These are phyloP conservation scores for Solanum sparsipilum DNA, from an alignment of 257 asterid genomes.

Conservation along the genomic window DNA sequence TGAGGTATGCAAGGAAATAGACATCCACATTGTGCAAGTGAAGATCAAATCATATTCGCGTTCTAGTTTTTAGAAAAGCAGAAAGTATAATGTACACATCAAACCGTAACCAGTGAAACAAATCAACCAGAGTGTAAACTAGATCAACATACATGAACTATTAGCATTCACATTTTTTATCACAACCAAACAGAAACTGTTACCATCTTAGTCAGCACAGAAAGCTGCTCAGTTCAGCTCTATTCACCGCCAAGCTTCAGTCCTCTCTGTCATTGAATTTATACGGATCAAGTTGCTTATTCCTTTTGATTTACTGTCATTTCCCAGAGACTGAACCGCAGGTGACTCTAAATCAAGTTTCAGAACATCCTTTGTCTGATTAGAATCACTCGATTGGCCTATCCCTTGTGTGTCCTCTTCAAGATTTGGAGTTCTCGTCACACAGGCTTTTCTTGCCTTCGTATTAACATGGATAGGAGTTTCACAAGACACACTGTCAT, in stretches of 20 bases:
- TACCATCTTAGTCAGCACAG: neutral
- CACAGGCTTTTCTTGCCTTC: conserved; percentile 12
- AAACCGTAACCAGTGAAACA: neutral
- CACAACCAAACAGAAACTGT: conserved; percentile 9
- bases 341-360: conserved; percentile 17
- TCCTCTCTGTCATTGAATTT: conserved; percentile 56
- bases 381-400: conserved; percentile 30
- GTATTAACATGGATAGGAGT: conserved; percentile 12
- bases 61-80: neutral
- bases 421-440: neutral
- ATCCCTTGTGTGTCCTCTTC: conserved; percentile 13
- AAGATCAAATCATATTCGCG: neutral
- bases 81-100: conserved; percentile 7
- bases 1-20: neutral
- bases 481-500: conserved; percentile 28
- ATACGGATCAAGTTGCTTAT: conserved; percentile 72
- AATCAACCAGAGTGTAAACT: neutral
- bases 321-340: conserved; percentile 18
- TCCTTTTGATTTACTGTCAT: conserved; percentile 42
- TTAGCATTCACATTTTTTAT: neutral
- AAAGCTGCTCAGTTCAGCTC: neutral
- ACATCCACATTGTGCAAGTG: conserved; percentile 1
- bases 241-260: conserved; percentile 76
- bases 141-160: neutral
- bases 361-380: conserved; percentile 8